Evolutionary conservation across 73 alveolate genomes (phyloP).

Genomic region (Paramecium caudatum): DNA sequence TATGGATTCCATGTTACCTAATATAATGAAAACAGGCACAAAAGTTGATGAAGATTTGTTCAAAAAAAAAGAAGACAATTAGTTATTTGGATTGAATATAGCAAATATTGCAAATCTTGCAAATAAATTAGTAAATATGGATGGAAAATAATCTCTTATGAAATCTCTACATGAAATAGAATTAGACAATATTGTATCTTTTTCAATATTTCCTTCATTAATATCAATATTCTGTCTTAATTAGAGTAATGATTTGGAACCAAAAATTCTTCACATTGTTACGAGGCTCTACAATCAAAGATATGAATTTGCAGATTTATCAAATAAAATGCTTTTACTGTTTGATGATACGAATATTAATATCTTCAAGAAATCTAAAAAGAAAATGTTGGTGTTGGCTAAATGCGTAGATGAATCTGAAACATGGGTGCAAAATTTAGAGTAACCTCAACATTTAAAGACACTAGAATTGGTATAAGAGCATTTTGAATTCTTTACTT

Average conservation of each 20-base stretch:
- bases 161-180: constrained; percentile 51
- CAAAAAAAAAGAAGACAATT: constrained; percentile 1
- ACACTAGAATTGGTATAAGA: constrained; percentile 33
- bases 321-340: constrained; percentile 50
- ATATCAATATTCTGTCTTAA: constrained; percentile 68
- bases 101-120: constrained; percentile 27
- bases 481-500: constrained; percentile 53
- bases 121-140: neutral
- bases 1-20: constrained; percentile 59
- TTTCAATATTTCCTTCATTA: constrained; percentile 70
- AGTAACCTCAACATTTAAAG: constrained; percentile 37
- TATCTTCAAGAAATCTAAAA: constrained; percentile 61
- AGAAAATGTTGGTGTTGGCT: constrained; percentile 41
- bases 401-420: constrained; percentile 76
- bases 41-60: neutral
- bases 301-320: constrained; percentile 69
- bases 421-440: constrained; percentile 75
- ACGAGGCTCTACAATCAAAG: constrained; percentile 75
- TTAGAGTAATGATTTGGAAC: constrained; percentile 64
- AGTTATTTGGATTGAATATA: neutral
- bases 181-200: constrained; percentile 33
- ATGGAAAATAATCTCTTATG: neutral
- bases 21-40: constrained; percentile 68
- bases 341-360: constrained; percentile 65
- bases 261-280: constrained; percentile 55